phyloP scores from a whole-genome alignment of 2,329 filamentous ascomycete species.

The Aureobasidium sp. region DNA sequence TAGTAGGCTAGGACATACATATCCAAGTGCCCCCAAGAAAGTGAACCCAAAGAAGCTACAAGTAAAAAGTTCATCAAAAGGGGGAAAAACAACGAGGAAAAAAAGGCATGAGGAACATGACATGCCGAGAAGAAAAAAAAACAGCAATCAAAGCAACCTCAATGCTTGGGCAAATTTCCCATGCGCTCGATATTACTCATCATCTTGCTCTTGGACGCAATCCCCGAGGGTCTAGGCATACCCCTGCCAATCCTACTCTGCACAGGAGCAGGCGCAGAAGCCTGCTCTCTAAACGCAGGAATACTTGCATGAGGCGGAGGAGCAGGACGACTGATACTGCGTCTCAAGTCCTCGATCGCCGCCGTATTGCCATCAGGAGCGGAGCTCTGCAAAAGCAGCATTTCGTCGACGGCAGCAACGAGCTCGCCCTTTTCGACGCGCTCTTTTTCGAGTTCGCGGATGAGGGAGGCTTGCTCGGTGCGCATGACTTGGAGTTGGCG shows the following conservation, averaged over 20 bases:
- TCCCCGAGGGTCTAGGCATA: conserved; percentile 28
- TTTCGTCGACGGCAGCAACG: conserved; percentile 74
- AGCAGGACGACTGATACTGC: conserved; percentile 49
- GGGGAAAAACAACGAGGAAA: not conserved
- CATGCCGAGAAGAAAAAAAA: not conserved
- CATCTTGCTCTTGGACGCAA: conserved; percentile 57
- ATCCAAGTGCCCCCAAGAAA: not conserved
- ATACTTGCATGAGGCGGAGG: not conserved
- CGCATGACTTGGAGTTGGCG: conserved; percentile 64
- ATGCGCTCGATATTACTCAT: conserved; percentile 85
- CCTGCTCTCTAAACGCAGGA: conserved; percentile 55
- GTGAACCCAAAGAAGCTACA: not conserved
- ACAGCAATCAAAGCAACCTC: not conserved
- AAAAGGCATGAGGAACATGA: not conserved
- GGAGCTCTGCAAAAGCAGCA: conserved; percentile 60
- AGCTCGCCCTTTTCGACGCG: conserved; percentile 78
- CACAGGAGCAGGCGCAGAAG: conserved; percentile 35
- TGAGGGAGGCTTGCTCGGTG: conserved; percentile 60
- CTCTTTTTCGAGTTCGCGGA: conserved; percentile 63
- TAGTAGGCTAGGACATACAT: too few species aligned
- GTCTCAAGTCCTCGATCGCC: conserved; percentile 45
- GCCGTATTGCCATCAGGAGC: conserved; percentile 32
- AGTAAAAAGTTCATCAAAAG: not conserved
- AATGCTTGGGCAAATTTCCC: conserved; percentile 41
- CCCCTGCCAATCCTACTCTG: conserved; percentile 43